Evolutionary conservation across 176 grass and related monocot species (phyloP).

Genomic region (Themeda triandra): DNA sequence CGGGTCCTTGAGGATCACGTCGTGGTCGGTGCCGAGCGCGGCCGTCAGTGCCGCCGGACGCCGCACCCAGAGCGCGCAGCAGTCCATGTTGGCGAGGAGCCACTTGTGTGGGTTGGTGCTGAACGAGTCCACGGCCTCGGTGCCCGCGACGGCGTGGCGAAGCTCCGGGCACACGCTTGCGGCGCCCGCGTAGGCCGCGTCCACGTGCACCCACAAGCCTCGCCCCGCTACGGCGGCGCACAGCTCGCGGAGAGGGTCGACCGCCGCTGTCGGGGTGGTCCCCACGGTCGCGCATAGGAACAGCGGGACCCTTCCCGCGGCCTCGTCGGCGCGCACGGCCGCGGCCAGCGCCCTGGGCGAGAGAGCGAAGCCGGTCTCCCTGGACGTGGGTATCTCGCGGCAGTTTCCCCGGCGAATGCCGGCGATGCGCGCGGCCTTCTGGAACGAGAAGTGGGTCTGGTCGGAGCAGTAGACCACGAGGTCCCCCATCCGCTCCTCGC

Average conservation of each 20-base stretch:
- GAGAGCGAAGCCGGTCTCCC: not conserved
- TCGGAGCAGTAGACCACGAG: conserved; percentile 57
- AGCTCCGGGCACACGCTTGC: not conserved
- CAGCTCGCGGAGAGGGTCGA: conserved; percentile 29
- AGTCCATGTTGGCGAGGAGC: not conserved
- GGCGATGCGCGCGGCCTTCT: conserved; percentile 40
- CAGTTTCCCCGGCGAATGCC: conserved; percentile 25
- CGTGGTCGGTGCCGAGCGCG: not conserved
- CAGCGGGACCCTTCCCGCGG: not conserved
- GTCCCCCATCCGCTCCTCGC: conserved; percentile 12
- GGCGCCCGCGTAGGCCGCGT: not conserved
- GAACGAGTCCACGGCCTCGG: not conserved
- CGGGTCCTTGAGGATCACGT: not conserved
- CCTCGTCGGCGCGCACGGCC: not conserved
- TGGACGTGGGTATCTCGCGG: not conserved
- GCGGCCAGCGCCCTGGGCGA: not conserved
- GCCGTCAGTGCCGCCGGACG: not conserved
- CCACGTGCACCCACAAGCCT: not conserved
- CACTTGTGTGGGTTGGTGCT: not conserved
- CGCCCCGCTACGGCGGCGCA: not conserved
- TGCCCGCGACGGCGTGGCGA: not conserved
- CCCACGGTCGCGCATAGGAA: conserved; percentile 32
- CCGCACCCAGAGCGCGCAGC: not conserved
- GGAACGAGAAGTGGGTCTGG: conserved; percentile 49
- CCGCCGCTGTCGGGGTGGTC: not conserved